These are phyloP conservation scores for Hericium erinaceus DNA, from an alignment of 768 basidiomycete genomes.

Conservation along the genomic window DNA sequence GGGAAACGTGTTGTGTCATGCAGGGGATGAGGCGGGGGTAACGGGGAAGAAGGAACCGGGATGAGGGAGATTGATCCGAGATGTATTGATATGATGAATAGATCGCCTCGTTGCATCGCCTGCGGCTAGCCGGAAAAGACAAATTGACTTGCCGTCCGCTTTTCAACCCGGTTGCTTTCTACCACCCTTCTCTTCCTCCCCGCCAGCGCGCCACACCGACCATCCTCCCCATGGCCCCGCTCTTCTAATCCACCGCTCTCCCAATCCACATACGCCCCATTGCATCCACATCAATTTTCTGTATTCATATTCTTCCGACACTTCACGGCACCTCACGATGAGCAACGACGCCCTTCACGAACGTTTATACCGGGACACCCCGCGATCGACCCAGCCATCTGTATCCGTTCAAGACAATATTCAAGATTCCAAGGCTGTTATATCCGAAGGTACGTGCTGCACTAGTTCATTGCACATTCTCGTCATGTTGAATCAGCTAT, in stretches of 20 bases:
- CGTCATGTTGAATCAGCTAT: neutral
- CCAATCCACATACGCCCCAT: neutral
- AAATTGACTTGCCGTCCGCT: neutral
- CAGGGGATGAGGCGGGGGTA: neutral
- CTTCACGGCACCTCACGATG: slow-evolving; percentile 3
- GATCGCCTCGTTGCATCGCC: neutral
- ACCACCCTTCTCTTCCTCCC: neutral
- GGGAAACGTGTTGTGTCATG: too few relatives aligned
- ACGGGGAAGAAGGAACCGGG: neutral
- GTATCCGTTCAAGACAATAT: neutral
- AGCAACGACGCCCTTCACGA: slow-evolving; percentile 9
- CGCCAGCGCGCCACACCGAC: neutral
- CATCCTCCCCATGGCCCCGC: neutral
- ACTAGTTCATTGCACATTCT: too few relatives aligned
- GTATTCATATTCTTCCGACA: neutral
- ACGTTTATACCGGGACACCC: neutral
- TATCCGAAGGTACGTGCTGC: neutral
- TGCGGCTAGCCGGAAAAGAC: neutral
- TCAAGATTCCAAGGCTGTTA: neutral
- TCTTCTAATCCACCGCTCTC: neutral
- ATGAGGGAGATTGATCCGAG: neutral
- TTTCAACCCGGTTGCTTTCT: neutral
- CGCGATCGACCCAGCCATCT: slow-evolving; percentile 1
- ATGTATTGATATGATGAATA: neutral
- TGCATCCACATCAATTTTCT: neutral